Percentiles rank a stretch among this genome's conserved stretches.
phyloP scores from a whole-genome alignment of 2,329 filamentous ascomycete species.

The Fusarium annulatum region DNA sequence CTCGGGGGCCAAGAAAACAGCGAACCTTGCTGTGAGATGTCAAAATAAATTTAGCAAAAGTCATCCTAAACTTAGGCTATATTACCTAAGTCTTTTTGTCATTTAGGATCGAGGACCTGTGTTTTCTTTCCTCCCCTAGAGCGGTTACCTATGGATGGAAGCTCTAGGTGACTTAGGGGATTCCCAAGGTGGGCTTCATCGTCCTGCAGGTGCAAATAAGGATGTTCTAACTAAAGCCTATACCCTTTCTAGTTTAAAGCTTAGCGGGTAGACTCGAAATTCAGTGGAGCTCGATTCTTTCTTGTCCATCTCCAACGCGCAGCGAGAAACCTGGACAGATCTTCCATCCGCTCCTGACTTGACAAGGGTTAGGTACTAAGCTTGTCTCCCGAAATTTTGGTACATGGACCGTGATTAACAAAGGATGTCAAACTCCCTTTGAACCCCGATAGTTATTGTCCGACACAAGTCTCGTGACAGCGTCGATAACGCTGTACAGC shows the following conservation, averaged over 20 bases:
- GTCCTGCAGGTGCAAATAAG: not conserved
- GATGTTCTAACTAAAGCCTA: conserved; percentile 21
- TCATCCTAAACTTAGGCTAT: too few relatives aligned
- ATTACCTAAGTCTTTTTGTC: too few relatives aligned
- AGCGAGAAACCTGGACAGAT: conserved; percentile 27
- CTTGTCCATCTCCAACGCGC: conserved; percentile 24
- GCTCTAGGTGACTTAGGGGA: not conserved
- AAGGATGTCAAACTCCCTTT: conserved; percentile 1
- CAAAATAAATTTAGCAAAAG: too few relatives aligned
- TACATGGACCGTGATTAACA: conserved; percentile 1
- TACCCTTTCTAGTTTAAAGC: conserved; percentile 8
- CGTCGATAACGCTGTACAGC: not conserved
- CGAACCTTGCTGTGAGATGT: too few relatives aligned
- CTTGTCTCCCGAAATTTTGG: conserved; percentile 34
- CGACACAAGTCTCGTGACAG: conserved; percentile 17
- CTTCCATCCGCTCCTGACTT: conserved; percentile 30
- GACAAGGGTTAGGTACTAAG: conserved; percentile 30
- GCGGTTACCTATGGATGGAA: not conserved
- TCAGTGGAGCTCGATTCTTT: conserved; percentile 2
- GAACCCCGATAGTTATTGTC: not conserved
- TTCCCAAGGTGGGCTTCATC: not conserved
- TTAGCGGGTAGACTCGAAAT: conserved; percentile 1
- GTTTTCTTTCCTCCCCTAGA: not conserved
- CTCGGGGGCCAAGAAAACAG: too few relatives aligned
- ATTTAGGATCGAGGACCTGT: too few relatives aligned